Percentiles rank a stretch among this genome's conserved stretches.
These are phyloP conservation scores for Pelargonium citronellum DNA, from an alignment of 441 rosid species.

Conservation along the genomic window DNA sequence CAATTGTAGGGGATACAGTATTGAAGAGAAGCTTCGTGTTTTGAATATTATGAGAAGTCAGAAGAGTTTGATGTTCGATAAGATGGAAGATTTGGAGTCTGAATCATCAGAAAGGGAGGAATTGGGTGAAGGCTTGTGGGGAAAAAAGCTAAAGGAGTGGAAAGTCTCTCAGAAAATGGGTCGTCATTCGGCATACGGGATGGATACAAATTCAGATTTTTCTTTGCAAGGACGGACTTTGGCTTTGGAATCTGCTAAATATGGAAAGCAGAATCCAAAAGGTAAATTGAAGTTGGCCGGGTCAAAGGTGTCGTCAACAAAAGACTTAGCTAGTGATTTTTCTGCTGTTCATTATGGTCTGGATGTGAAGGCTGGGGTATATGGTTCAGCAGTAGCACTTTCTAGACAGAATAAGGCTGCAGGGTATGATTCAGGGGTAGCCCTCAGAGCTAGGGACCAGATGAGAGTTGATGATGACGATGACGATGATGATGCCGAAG, in stretches of 20 bases:
- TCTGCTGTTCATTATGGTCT: constrained; percentile 43
- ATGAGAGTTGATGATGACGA: constrained; percentile 44
- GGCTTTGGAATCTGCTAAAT: constrained; percentile 40
- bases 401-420: constrained; percentile 39
- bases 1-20: constrained; percentile 71
- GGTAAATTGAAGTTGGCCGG: constrained; percentile 46
- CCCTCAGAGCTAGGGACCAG: constrained; percentile 43
- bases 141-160: constrained; percentile 50
- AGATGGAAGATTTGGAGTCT: constrained; percentile 54
- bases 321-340: constrained; percentile 30
- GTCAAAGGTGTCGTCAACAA: constrained; percentile 38
- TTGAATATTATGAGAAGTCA: constrained; percentile 78
- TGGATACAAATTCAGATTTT: constrained; percentile 44
- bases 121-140: constrained; percentile 50
- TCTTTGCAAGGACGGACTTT: constrained; percentile 35
- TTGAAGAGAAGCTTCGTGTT: constrained; percentile 84
- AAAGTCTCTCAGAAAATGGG: constrained; percentile 41
- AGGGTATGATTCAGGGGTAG: constrained; percentile 39
- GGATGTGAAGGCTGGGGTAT: constrained; percentile 44
- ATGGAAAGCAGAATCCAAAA: constrained; percentile 57
- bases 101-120: constrained; percentile 62
- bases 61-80: constrained; percentile 72
- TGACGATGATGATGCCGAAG: constrained; percentile 53
- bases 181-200: constrained; percentile 37
- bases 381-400: constrained; percentile 35